Percentiles rank a stretch among this genome's conserved stretches.
Conservation (phyloP, 371 early-diverging fungal species). For the Lichtheimia hyalospora region DNA sequence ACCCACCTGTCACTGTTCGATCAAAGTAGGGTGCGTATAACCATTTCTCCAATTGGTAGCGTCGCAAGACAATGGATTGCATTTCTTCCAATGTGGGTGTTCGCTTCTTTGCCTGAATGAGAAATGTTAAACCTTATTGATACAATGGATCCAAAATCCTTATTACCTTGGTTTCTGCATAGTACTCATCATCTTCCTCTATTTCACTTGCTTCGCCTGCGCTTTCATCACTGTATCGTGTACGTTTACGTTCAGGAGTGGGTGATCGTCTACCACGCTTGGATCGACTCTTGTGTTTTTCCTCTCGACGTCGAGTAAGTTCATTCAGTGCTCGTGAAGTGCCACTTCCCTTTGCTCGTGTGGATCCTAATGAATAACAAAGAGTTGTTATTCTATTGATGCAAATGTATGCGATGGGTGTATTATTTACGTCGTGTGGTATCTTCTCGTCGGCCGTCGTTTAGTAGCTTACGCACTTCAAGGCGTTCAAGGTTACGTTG, state of each 20-base stretch:
- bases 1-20: slow-evolving; percentile 56
- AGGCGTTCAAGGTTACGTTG: slow-evolving; percentile 56
- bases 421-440: slow-evolving; percentile 48
- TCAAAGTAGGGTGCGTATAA: slow-evolving; percentile 71
- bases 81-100: slow-evolving; percentile 62
- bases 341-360: slow-evolving; percentile 54
- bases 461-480: slow-evolving; percentile 58
- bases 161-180: slow-evolving; percentile 25
- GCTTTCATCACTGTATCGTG: slow-evolving; percentile 34
- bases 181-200: slow-evolving; percentile 27
- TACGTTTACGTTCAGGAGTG: slow-evolving; percentile 37
- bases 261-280: slow-evolving; percentile 30
- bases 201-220: slow-evolving; percentile 35
- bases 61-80: slow-evolving; percentile 55
- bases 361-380: slow-evolving; percentile 42
- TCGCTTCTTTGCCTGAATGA: slow-evolving; percentile 32
- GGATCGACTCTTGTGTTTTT: slow-evolving; percentile 36
- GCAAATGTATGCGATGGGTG: not conserved
- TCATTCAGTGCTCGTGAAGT: slow-evolving; percentile 55
- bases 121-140: too few relatives aligned
- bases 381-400: not conserved
- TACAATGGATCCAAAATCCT: too few relatives aligned
- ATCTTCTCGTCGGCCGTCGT: slow-evolving; percentile 57
- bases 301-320: slow-evolving; percentile 55
- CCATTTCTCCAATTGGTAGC: slow-evolving; percentile 74